phyloP scores from a whole-genome alignment of 106 monocot genomes.

The Iris macrosiphon region DNA sequence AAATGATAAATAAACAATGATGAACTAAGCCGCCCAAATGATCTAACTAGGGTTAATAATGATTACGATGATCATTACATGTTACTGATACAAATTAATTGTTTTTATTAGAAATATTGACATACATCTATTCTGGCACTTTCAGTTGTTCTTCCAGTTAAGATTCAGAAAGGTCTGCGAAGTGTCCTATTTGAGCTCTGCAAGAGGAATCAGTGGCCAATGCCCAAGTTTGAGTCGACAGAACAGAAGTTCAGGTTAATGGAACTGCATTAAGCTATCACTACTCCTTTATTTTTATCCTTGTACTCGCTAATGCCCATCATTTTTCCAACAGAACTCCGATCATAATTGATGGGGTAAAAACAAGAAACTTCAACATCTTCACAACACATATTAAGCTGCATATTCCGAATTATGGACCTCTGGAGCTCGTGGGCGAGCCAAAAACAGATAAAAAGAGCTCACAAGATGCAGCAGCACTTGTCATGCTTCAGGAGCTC shows the following conservation, averaged over 20 bases:
- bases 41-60: too few relatives aligned
- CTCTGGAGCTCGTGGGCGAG: conserved; percentile 41
- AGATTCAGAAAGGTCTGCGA: conserved; percentile 74
- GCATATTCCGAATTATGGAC: conserved; percentile 34
- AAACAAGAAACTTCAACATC: conserved; percentile 6
- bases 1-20: too few relatives aligned
- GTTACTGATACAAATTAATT: neutral
- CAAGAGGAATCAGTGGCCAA: conserved; percentile 65
- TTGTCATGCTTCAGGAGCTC: conserved; percentile 64
- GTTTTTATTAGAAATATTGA: neutral
- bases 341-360: neutral
- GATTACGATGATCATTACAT: too few relatives aligned
- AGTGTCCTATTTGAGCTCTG: conserved; percentile 69
- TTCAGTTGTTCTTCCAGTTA: conserved; percentile 40
- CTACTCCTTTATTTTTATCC: too few relatives aligned
- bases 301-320: neutral
- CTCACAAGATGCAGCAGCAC: conserved; percentile 80
- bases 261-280: neutral
- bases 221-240: conserved; percentile 51
- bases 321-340: conserved; percentile 5
- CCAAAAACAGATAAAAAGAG: conserved; percentile 64
- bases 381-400: conserved; percentile 56
- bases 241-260: conserved; percentile 34
- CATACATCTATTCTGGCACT: neutral
- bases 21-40: too few relatives aligned